Evolutionary conservation across 2,329 filamentous ascomycete genomes (phyloP), one percentile per base, ranked within the genome.

Genomic region (Huntiella decipiens): DNA sequence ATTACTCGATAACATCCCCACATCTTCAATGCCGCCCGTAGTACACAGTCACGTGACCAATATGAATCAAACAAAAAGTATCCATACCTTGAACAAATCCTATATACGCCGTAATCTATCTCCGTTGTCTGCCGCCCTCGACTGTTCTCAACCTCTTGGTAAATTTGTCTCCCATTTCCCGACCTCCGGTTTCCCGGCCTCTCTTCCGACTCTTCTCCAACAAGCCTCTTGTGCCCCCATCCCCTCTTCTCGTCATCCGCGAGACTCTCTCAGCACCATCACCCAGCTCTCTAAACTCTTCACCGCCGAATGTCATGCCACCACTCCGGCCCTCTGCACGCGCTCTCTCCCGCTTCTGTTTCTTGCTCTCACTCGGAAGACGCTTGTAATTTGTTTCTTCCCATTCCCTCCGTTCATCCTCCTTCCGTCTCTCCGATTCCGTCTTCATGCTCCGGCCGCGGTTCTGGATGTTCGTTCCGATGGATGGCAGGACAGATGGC

Each of bases 371-470:
- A 55, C 77, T 79, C 10, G 88, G 86, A 55, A 98, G 66, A 54
- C 91, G 82, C 12, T 84, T 76, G 56, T 95, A 88, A 64, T 98
- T 93, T 54, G 69, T 73, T 64, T 98, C 91, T 66, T 98, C 91
- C 63, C 95, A 98, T 41, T 82, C 74, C 49, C 73, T 73, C 46
- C 82, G 70, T 63, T 94, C 87, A 1, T 73, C 73, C 60, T 96
- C 87, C 36, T 76, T 74, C 51, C 76, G 76, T 47, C 82, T 74
- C 58, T 95, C 81, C 32, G 75, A 69, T 11, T 77, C 73, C 4
- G 82, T 83, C 68, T 87, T 91, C 56, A 77, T 75, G 58, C 76
- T 76, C 52, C 88, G 75, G 32, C 91, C 91, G 43, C 82, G 79
- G 42, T 77, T 69, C 4, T 79, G 68, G 54, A 95, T 92, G 13